Percentiles rank a stretch among this genome's conserved stretches.
phyloP scores from a whole-genome alignment of 129 eudicot species.

The Flaveria brownii region DNA sequence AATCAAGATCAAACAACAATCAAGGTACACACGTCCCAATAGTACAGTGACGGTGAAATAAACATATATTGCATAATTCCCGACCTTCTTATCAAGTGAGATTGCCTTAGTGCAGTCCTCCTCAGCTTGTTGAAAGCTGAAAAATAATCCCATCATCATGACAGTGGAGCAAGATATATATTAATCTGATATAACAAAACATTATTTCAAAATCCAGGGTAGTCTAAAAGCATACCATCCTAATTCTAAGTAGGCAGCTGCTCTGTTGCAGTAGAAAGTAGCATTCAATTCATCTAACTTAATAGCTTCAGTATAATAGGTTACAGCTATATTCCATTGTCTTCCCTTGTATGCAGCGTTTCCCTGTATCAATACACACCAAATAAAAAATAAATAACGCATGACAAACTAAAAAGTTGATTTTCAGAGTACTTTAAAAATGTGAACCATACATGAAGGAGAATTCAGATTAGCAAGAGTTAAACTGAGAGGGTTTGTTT shows the following conservation, averaged over 20 bases:
- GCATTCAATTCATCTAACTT: conserved; percentile 69
- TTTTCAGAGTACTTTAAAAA: too few relatives aligned
- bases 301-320: conserved; percentile 76
- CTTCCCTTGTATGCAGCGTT: conserved; percentile 82
- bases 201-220: neutral
- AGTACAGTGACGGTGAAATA: conserved; percentile 2
- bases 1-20: neutral
- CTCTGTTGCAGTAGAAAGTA: conserved; percentile 74
- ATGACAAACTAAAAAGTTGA: neutral
- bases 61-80: conserved; percentile 17
- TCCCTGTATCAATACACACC: conserved; percentile 49
- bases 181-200: neutral
- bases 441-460: neutral
- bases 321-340: conserved; percentile 80
- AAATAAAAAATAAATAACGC: neutral
- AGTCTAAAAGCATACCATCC: conserved; percentile 47
- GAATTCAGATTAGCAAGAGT: conserved; percentile 4
- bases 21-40: neutral
- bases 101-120: conserved; percentile 89
- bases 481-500: conserved; percentile 1
- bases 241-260: conserved; percentile 90
- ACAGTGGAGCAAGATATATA: neutral
- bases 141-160: conserved; percentile 2
- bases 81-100: conserved; percentile 85
- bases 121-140: conserved; percentile 86